Evolutionary conservation across 257 asterid species (phyloP).

Genomic region (Scutellaria galericulata): DNA sequence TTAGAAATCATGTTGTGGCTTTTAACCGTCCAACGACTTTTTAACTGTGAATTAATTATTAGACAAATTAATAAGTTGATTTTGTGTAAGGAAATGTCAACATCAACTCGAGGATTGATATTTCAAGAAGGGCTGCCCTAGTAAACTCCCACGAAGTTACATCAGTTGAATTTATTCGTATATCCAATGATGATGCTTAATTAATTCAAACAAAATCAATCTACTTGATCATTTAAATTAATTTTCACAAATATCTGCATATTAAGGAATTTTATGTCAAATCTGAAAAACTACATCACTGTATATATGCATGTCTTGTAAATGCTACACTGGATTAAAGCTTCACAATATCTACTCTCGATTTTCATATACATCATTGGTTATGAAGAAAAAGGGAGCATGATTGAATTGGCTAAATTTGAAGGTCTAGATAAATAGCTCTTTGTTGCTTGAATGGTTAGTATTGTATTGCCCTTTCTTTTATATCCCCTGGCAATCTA

Average conservation of each 20-base stretch:
- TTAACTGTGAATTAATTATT: no score
- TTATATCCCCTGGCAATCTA: slow-evolving; percentile 6
- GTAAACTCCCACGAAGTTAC: slow-evolving; percentile 30
- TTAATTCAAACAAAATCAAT: background rate
- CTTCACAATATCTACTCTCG: background rate
- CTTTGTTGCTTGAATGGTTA: slow-evolving; percentile 28
- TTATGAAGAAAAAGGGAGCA: no score
- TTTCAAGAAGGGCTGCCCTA: slow-evolving; percentile 30
- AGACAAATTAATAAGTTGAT: no score
- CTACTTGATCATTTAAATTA: background rate
- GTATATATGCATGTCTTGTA: no score
- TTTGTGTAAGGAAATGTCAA: no score
- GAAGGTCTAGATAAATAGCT: background rate
- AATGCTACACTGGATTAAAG: no score
- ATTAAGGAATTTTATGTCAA: no score
- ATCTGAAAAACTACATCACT: no score
- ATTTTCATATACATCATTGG: background rate
- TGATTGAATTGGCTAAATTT: background rate
- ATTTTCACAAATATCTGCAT: no score
- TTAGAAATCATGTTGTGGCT: no score
- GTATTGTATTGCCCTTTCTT: background rate
- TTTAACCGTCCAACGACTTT: no score
- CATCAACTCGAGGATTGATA: background rate
- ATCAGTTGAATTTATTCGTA: slow-evolving; percentile 5
- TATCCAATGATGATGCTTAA: background rate